A percentile compares a stretch with the other conserved stretches of the same genome.
These are phyloP conservation scores for Populus deltoides DNA, from an alignment of 345 rosid species.

Conservation along the genomic window DNA sequence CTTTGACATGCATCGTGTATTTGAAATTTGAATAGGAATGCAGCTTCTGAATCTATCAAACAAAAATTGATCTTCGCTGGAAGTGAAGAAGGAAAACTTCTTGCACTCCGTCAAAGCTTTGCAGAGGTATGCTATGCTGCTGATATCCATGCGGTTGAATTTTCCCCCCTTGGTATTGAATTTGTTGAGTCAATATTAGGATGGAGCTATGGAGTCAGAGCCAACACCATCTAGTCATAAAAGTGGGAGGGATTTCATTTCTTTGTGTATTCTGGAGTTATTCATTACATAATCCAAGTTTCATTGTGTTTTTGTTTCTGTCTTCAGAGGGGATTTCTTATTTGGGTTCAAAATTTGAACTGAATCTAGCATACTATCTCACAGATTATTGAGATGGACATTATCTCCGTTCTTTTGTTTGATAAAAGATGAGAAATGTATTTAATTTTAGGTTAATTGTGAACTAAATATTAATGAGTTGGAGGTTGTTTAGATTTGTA, in stretches of 20 bases:
- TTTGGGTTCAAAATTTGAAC: conserved; percentile 1
- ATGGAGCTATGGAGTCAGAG: background rate
- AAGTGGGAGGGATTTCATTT: background rate
- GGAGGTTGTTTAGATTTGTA: background rate
- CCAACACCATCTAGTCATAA: too few relatives aligned
- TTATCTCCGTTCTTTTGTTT: background rate
- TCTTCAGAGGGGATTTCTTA: background rate
- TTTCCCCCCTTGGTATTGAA: background rate
- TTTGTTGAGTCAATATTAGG: background rate
- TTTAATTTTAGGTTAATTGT: background rate
- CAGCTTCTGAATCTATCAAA: conserved; percentile 76
- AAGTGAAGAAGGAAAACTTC: conserved; percentile 88
- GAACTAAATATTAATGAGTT: background rate
- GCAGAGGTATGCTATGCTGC: conserved; percentile 61
- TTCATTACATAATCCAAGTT: background rate
- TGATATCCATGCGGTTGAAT: conserved; percentile 2
- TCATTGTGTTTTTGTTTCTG: background rate
- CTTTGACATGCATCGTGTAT: conserved; percentile 3
- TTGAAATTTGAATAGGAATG: conserved; percentile 54
- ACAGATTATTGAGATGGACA: background rate
- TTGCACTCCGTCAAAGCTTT: conserved; percentile 92
- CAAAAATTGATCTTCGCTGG: conserved; percentile 89
- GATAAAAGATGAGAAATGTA: background rate
- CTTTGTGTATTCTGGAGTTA: background rate
- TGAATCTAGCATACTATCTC: background rate